These are phyloP conservation scores for Aspergillus udagawae DNA, from an alignment of 2,329 filamentous ascomycete genomes.

Conservation along the genomic window DNA sequence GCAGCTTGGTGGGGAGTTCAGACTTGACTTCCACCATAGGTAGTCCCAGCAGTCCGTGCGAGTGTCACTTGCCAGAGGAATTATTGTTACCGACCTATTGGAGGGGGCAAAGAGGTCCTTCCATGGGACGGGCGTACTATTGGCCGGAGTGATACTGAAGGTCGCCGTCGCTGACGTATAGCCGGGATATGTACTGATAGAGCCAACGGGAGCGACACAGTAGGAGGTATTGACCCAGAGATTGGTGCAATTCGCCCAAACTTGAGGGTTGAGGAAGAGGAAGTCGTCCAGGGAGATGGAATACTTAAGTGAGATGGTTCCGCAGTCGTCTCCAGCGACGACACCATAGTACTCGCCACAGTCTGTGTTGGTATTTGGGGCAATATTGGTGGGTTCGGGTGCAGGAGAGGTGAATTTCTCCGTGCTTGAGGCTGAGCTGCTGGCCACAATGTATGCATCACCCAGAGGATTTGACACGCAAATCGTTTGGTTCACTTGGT, in stretches of 20 bases:
- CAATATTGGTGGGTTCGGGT: neutral
- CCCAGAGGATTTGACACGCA: neutral
- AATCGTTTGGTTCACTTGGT: neutral
- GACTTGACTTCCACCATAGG: neutral
- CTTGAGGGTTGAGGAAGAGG: constrained; percentile 2
- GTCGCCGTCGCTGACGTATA: neutral
- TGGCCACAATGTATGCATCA: neutral
- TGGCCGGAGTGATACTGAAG: neutral
- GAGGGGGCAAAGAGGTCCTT: neutral
- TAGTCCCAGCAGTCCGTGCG: neutral
- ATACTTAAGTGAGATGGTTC: neutral
- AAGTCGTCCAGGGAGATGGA: constrained; percentile 3
- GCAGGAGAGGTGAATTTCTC: neutral
- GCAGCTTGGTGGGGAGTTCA: neutral
- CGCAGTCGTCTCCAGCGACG: neutral
- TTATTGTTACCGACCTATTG: neutral
- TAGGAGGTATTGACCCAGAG: constrained; percentile 1
- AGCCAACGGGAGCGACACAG: constrained; percentile 3
- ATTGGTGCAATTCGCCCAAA: constrained; percentile 5
- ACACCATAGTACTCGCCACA: neutral
- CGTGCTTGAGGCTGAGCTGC: too few relatives aligned
- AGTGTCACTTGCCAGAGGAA: neutral
- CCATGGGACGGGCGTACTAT: neutral
- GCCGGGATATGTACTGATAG: constrained; percentile 2
- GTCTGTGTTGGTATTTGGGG: neutral